Evolutionary conservation across 73 alveolate genomes (phyloP).

Genomic region (Paramecium primaurelia): DNA sequence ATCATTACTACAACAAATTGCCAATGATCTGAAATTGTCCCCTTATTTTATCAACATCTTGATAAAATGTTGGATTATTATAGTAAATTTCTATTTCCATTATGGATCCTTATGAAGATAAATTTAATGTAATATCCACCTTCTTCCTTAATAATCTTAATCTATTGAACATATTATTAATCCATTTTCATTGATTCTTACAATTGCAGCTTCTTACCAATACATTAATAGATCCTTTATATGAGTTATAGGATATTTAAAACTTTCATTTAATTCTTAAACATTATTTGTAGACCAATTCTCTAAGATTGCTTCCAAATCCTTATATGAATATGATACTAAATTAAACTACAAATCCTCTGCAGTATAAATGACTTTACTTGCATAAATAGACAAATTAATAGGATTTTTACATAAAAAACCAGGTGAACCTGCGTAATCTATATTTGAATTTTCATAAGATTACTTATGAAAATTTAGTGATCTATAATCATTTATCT

Average conservation of each 20-base stretch:
- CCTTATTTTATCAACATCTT: neutral
- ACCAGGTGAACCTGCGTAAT: neutral
- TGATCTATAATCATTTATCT: neutral
- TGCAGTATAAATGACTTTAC: neutral
- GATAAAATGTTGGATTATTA: neutral
- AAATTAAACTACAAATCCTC: neutral
- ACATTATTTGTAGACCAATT: neutral
- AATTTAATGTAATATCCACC: neutral
- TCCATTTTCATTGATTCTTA: neutral
- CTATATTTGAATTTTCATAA: neutral
- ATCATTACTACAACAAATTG: neutral
- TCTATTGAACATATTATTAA: neutral
- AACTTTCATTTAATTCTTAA: neutral
- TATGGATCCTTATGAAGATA: neutral
- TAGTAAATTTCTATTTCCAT: neutral
- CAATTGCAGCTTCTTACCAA: neutral
- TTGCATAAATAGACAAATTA: neutral
- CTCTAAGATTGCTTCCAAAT: neutral
- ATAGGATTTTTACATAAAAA: neutral
- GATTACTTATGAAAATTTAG: neutral
- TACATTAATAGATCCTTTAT: neutral
- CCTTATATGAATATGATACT: neutral
- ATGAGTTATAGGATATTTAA: neutral
- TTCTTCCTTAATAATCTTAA: neutral
- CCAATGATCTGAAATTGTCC: neutral